phyloP scores from a whole-genome alignment of 106 monocot genomes.

The Iris macrosiphon region DNA sequence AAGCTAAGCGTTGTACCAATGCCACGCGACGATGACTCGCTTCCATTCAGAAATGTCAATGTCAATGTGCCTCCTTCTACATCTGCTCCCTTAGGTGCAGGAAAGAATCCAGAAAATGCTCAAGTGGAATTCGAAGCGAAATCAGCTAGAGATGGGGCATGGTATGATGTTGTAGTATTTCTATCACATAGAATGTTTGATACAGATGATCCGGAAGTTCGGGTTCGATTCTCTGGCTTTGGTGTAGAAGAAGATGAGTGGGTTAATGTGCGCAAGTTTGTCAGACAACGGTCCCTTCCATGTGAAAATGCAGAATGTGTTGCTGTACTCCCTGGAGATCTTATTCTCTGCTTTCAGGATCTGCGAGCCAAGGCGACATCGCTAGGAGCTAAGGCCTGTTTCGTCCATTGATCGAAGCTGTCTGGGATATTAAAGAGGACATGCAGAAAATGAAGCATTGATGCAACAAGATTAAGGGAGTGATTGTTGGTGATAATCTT shows the following conservation, averaged over 20 bases:
- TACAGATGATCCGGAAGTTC: conserved; percentile 97
- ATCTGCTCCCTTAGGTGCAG: conserved; percentile 66
- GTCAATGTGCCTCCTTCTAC: conserved; percentile 31
- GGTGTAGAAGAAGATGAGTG: conserved; percentile 97
- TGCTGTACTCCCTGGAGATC: conserved; percentile 89
- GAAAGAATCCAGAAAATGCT: conserved; percentile 33
- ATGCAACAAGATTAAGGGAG: too few species aligned
- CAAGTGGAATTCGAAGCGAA: conserved; percentile 90
- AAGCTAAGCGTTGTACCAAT: conserved; percentile 37
- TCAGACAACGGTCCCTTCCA: conserved; percentile 91
- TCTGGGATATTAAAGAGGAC: too few species aligned
- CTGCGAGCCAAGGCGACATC: too few species aligned
- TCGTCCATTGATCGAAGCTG: too few species aligned
- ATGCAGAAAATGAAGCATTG: too few species aligned
- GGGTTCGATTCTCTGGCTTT: conserved; percentile 85
- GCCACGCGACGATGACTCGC: conserved; percentile 47
- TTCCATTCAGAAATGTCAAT: conserved; percentile 28
- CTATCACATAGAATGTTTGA: too few species aligned
- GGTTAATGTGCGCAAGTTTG: conserved; percentile 76
- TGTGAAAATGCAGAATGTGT: conserved; percentile 91
- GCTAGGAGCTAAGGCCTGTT: too few species aligned
- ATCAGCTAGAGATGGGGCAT: conserved; percentile 93
- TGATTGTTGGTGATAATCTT: too few species aligned
- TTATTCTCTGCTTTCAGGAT: conserved; percentile 97
- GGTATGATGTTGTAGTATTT: too few species aligned